phyloP scores from a whole-genome alignment of 805 yeast genomes.

The Sugiyamaella floridensis region DNA sequence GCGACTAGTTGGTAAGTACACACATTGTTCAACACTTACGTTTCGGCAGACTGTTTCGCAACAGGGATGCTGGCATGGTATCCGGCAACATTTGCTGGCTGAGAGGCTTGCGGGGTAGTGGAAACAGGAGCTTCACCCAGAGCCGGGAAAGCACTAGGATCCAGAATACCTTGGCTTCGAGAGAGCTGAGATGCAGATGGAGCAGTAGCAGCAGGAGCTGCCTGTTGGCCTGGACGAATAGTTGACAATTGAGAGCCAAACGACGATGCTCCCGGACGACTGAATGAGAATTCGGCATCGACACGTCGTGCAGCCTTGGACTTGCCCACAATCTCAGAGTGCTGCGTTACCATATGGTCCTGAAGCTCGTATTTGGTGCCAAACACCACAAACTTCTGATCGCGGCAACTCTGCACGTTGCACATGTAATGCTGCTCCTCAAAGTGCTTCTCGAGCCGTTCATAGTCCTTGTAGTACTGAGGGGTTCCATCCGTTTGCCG shows the following conservation, averaged over 20 bases:
- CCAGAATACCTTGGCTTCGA: neutral
- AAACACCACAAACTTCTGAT: conserved; percentile 87
- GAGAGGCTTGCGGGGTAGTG: neutral
- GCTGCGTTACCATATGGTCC: conserved; percentile 82
- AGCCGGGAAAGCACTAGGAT: conserved; percentile 20
- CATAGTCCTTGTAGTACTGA: conserved; percentile 72
- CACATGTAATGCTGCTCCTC: conserved; percentile 68
- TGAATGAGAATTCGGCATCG: conserved; percentile 10
- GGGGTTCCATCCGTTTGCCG: conserved; percentile 42
- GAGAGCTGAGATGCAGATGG: conserved; percentile 6
- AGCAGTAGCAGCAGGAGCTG: conserved; percentile 5
- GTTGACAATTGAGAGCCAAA: conserved; percentile 62
- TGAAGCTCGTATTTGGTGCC: conserved; percentile 77
- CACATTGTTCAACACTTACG: conserved; percentile 10
- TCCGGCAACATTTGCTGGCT: conserved; percentile 11
- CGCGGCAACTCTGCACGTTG: conserved; percentile 68
- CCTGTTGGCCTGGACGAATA: conserved; percentile 28
- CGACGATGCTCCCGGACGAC: conserved; percentile 2
- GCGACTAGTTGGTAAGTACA: neutral
- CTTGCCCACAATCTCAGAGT: conserved; percentile 50
- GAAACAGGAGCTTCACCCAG: conserved; percentile 13
- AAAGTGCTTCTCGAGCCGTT: conserved; percentile 70
- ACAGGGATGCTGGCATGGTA: conserved; percentile 15
- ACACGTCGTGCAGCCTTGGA: conserved; percentile 25
- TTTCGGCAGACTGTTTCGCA: conserved; percentile 32